phyloP scores from a whole-genome alignment of 176 grass and related monocot genomes.

The Oryza glaberrima region DNA sequence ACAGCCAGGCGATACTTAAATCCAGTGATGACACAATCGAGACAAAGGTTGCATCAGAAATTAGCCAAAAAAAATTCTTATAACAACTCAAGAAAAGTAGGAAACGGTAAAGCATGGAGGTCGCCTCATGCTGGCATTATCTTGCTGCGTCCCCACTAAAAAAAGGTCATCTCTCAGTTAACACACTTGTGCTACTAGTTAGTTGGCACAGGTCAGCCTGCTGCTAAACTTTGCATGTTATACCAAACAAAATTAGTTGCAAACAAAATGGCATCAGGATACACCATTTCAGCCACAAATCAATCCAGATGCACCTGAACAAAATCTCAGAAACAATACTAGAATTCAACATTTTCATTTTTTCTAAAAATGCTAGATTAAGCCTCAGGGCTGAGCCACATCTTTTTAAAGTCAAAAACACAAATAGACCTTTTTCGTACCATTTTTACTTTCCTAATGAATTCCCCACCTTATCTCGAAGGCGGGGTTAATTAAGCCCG shows the following conservation, averaged over 20 bases:
- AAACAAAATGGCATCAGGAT: background rate
- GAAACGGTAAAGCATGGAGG: background rate
- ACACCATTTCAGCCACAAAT: background rate
- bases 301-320: background rate
- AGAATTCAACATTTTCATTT: background rate
- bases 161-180: background rate
- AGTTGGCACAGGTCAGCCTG: background rate
- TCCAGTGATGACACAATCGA: conserved; percentile 21
- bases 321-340: background rate
- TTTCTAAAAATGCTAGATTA: background rate
- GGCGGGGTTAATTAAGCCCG: no score
- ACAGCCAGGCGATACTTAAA: conserved; percentile 28
- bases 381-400: background rate
- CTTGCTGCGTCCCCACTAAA: conserved; percentile 6
- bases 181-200: background rate
- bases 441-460: background rate
- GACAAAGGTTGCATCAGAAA: conserved; percentile 24
- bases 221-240: background rate
- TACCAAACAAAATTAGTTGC: background rate
- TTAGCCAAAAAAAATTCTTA: background rate
- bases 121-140: conserved; percentile 13
- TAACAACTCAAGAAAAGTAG: background rate
- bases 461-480: background rate
- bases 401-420: background rate
- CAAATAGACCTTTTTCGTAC: background rate